Base-by-base conservation (phyloP, 768 basidiomycete species). In the Imleria badia region DNA sequence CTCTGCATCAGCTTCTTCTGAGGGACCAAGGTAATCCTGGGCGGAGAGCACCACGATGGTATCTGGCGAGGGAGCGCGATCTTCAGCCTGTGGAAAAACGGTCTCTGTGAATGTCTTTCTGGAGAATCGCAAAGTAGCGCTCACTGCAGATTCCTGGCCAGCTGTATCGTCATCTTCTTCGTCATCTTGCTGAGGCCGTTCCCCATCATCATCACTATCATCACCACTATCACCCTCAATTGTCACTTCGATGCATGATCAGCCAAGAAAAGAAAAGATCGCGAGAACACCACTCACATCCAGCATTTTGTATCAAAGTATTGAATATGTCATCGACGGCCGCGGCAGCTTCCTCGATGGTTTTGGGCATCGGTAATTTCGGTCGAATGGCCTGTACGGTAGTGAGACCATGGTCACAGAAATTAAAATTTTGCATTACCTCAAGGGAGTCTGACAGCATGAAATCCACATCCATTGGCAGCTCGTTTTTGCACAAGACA, bases 401-500 rank as follows among this genome's bases (percentile, higher is more conserved):
- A 51, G 34, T 59, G 49, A 55, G 46, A 42, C 31, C 31, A 46
- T 35, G 9, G 15, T 29, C 5, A 45, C 40, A 38, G 20, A 45
- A 39, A 5, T 3, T 44, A 48, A 26, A 42, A 49, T 23, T 31
- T 31, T 17, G 5, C 55, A 74, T 61, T 59, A 93, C 93, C 75
- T 98, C 95, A 10, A 99, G 72, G 1, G 96, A 97, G 70, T 99
- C 97, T 1, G 85, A 84, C 8, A 97, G 71, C 93, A 98, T 96
- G 72, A 98, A 99, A 49, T 97, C 95, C 12, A 97, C 89, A 58
- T 99, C 97, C 94, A 98, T 95, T 0, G 97, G 88, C n/a, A 95
- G 70, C 22, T 84, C 77, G 42, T 86, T 81, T 73, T 99, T 99
- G 76, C 90, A 91, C n/a, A 87, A 78, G 15, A 90, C 78, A 69